A percentile compares a stretch with the other conserved stretches of the same genome.
Conservation (phyloP, 495 filamentous ascomycete genomes). For the Trichocladium antarcticum region DNA sequence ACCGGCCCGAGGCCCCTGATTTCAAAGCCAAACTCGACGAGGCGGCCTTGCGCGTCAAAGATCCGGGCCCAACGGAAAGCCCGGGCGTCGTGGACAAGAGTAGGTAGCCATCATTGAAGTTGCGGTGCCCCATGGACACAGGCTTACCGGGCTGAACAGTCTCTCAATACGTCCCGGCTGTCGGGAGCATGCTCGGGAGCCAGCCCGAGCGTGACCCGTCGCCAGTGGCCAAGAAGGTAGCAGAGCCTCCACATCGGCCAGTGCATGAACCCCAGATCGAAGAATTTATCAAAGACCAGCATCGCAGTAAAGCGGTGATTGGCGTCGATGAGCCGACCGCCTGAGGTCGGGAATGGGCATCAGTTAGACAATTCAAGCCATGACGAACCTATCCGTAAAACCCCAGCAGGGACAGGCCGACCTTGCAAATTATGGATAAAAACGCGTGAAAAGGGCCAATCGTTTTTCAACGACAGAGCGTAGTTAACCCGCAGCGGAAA, state of each 20-base stretch:
- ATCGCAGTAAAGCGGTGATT: slow-evolving; percentile 19
- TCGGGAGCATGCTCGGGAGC: slow-evolving; percentile 16
- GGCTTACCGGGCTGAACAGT: slow-evolving; percentile 6
- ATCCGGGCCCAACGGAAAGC: not conserved
- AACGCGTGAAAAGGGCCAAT: too few relatives aligned
- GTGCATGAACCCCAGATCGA: slow-evolving; percentile 26
- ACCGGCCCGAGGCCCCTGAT: not conserved
- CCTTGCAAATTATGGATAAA: too few relatives aligned
- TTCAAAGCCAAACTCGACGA: slow-evolving; percentile 25
- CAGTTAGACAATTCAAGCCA: too few relatives aligned
- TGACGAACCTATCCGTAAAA: too few relatives aligned
- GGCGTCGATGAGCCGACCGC: too few relatives aligned
- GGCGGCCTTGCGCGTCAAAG: slow-evolving; percentile 9
- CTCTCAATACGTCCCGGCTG: slow-evolving; percentile 19
- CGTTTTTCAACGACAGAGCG: too few relatives aligned
- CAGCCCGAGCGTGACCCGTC: not conserved
- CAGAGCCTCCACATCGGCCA: slow-evolving; percentile 24
- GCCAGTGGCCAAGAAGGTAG: not conserved
- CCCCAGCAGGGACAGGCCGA: too few relatives aligned
- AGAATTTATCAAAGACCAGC: slow-evolving; percentile 30
- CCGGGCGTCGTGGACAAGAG: slow-evolving; percentile 22
- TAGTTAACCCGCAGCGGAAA: too few relatives aligned
- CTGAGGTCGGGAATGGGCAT: too few relatives aligned
- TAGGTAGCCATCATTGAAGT: slow-evolving; percentile 4
- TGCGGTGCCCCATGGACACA: too few relatives aligned